Conservation (phyloP, 371 early-diverging fungal genomes). For the Lichtheimia ornata region DNA sequence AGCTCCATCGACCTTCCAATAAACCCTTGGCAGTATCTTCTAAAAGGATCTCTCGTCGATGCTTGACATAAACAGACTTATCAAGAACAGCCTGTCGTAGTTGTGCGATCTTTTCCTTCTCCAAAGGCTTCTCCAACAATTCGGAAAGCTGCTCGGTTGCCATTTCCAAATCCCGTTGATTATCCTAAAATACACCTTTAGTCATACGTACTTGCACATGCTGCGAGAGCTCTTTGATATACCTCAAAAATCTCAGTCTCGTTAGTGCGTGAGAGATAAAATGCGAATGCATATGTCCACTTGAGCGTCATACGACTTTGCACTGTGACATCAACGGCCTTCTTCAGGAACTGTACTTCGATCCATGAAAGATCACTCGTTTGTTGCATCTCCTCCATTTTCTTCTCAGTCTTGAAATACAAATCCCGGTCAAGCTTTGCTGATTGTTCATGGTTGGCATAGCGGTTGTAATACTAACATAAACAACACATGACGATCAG, state of each 20-base stretch:
- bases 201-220: not conserved
- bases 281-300: conserved; percentile 97
- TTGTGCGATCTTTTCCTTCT: conserved; percentile 72
- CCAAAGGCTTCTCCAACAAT: conserved; percentile 83
- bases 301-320: conserved; percentile 88
- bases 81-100: conserved; percentile 79
- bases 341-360: conserved; percentile 95
- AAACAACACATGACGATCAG: conserved; percentile 1
- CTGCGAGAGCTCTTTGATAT: not conserved
- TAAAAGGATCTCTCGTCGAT: conserved; percentile 75
- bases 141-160: conserved; percentile 92
- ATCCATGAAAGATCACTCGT: conserved; percentile 94
- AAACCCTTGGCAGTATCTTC: conserved; percentile 81
- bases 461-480: conserved; percentile 91
- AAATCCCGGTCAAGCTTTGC: conserved; percentile 89
- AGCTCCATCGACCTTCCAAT: conserved; percentile 74
- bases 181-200: conserved; percentile 52
- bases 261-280: conserved; percentile 86
- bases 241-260: conserved; percentile 89
- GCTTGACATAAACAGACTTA: conserved; percentile 79
- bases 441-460: conserved; percentile 95
- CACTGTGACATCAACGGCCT: conserved; percentile 88
- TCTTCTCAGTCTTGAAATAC: conserved; percentile 85
- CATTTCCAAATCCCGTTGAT: conserved; percentile 94
- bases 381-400: conserved; percentile 96